A percentile compares a stretch with the other conserved stretches of the same genome.
These are phyloP conservation scores for Amauroascus niger DNA, from an alignment of 2,329 filamentous ascomycete species.

Conservation along the genomic window DNA sequence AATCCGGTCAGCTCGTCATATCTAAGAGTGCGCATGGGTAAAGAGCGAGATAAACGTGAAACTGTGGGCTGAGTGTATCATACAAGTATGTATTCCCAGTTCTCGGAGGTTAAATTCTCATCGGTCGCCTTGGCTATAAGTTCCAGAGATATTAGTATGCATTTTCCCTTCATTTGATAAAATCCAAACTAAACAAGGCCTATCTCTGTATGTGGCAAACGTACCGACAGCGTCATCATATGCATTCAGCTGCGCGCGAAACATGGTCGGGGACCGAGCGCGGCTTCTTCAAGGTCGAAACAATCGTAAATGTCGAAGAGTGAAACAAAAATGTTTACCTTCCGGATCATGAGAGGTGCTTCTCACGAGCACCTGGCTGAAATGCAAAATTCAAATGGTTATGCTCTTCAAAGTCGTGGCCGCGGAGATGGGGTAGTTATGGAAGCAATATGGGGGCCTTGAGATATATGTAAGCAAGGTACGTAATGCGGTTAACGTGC, in stretches of 20 bases:
- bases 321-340: neutral
- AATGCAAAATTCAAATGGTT: neutral
- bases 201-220: conserved; percentile 18
- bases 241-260: conserved; percentile 54
- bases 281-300: conserved; percentile 2
- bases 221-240: conserved; percentile 62
- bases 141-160: conserved; percentile 22
- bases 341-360: neutral
- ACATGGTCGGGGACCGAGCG: conserved; percentile 35
- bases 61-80: conserved; percentile 14
- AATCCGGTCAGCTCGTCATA: neutral
- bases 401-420: neutral
- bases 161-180: neutral
- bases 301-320: neutral
- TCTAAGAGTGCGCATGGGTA: neutral
- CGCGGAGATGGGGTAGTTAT: neutral
- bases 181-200: neutral
- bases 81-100: conserved; percentile 62
- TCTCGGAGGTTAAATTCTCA: conserved; percentile 87
- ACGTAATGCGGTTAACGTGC: neutral
- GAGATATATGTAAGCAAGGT: neutral
- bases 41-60: neutral
- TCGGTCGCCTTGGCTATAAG: conserved; percentile 71
- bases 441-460: conserved; percentile 8
- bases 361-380: neutral